These are phyloP conservation scores for Entomortierella parvispora DNA, from an alignment of 192 early-diverging fungal genomes.

Conservation along the genomic window DNA sequence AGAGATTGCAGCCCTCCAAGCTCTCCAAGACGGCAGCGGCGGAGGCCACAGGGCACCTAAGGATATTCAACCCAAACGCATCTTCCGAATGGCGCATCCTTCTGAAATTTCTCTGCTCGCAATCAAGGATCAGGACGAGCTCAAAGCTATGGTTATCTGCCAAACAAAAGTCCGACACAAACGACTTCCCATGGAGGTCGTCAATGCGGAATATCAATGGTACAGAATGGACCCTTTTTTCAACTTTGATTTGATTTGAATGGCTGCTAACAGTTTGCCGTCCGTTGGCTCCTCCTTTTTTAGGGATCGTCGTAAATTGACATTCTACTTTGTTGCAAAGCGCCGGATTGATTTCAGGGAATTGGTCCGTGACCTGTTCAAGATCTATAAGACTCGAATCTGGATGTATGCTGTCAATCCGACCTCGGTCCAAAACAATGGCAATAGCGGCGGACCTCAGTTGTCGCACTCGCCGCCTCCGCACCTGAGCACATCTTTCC, in stretches of 20 bases:
- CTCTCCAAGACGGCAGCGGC: slow-evolving; percentile 55
- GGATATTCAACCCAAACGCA: slow-evolving; percentile 91
- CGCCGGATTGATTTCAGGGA: slow-evolving; percentile 96
- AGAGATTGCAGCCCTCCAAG: slow-evolving; percentile 45
- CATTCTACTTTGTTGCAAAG: slow-evolving; percentile 96
- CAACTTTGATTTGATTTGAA: slow-evolving; percentile 11
- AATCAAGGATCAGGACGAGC: slow-evolving; percentile 89
- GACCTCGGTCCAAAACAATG: slow-evolving; percentile 3
- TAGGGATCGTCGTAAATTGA: slow-evolving; percentile 95
- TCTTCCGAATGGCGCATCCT: slow-evolving; percentile 84
- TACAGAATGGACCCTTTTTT: slow-evolving; percentile 34
- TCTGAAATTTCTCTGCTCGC: slow-evolving; percentile 84
- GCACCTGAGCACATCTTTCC: not conserved
- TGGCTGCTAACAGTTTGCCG: not conserved
- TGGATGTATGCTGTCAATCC: slow-evolving; percentile 82
- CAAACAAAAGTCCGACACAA: slow-evolving; percentile 90
- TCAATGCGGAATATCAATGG: slow-evolving; percentile 99
- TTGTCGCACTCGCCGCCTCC: slow-evolving; percentile 22
- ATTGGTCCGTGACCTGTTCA: slow-evolving; percentile 94
- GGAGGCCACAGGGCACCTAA: slow-evolving; percentile 70
- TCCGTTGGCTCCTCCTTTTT: not conserved
- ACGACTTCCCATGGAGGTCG: slow-evolving; percentile 94
- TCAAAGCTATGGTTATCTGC: slow-evolving; percentile 87
- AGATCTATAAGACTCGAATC: slow-evolving; percentile 97
- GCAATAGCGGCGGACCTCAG: not conserved